Evolutionary conservation across 2,329 filamentous ascomycete species (phyloP), one percentile per base, ranked within the genome.

Genomic region (Colletotrichum lindemuthianum): DNA sequence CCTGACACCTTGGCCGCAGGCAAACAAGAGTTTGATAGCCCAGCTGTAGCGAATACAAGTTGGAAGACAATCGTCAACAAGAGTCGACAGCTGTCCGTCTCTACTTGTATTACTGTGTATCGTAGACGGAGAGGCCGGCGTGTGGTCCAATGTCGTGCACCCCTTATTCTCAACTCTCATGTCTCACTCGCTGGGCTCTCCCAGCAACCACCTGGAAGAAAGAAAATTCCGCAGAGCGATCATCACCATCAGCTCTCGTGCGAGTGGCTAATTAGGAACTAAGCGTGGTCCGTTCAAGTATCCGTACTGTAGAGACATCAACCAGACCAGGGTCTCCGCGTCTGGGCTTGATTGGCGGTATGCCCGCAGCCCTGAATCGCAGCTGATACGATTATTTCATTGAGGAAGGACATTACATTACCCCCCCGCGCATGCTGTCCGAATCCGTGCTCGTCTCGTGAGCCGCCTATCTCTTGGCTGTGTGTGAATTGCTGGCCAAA

Each of bases 351-450:
- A 65, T 65, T 61, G 51, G 61, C 58, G 47, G 24, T 24, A 24
- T 24, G 24, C 24, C 24, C 24, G 24, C 34, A n/a, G 39, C 53
- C 32, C 47, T 61, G 58, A 61, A 61, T 57, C 50, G 58, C 61
- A 58, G 57, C 45, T 61, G 47, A 53, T 24, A 24, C 24, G 24
- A 24, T 3, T 24, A 24, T 24, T 24, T 24, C 5, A 24, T 24
- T 24, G 24, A 24, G 24, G 4, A 24, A 24, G 24, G 24, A 60
- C n/a, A 40, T n/a, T 34, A 60, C n/a, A 40, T n/a, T 34, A 56
- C 8, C 60, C 60, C 60, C 24, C 24, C 24, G 24, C 60, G 56
- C 60, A 64, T 51, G 61, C 52, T 61, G 61, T 58, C 61, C 61
- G 51, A 61, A 40, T 44, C 36, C 51, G 47, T 33, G 40, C 44